Evolutionary conservation across 208 protist species (phyloP).

Genomic region (Paratrypanosoma confusum): DNA sequence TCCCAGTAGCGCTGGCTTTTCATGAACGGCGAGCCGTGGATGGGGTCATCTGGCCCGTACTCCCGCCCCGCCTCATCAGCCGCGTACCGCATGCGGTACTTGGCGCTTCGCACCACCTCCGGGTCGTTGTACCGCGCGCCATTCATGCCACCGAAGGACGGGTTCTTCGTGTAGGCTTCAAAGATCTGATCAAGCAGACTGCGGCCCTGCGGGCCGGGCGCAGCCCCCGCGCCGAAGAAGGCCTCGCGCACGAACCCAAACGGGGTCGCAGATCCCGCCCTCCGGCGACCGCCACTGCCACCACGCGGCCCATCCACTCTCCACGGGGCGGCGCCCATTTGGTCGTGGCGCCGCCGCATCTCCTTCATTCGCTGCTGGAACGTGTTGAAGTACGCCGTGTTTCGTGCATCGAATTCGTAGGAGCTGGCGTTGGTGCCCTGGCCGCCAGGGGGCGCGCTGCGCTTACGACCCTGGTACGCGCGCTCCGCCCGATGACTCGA

Average conservation of each 20-base stretch:
- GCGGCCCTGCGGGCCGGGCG: background rate
- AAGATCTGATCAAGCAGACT: conserved; percentile 13
- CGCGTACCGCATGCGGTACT: too few species aligned
- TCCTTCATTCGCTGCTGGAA: background rate
- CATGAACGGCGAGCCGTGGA: too few species aligned
- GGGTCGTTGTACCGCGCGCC: conserved; percentile 29
- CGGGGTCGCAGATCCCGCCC: too few species aligned
- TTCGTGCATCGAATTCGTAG: too few species aligned
- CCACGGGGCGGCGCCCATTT: conserved; percentile 13
- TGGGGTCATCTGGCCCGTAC: too few species aligned
- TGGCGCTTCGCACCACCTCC: too few species aligned
- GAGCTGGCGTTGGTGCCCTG: too few species aligned
- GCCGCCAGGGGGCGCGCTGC: conserved; percentile 7
- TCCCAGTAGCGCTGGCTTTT: too few species aligned
- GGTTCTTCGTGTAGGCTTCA: conserved; percentile 12
- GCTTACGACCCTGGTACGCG: conserved; percentile 15
- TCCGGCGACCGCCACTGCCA: too few species aligned
- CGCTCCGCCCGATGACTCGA: conserved; percentile 30
- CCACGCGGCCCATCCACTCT: background rate
- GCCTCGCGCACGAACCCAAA: too few species aligned
- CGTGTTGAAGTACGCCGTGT: too few species aligned
- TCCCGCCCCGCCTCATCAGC: too few species aligned
- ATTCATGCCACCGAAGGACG: conserved; percentile 30
- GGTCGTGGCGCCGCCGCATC: background rate
- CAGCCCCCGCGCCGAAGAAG: conserved; percentile 15